phyloP scores from a whole-genome alignment of 2,329 filamentous ascomycete species.

The Zymoseptoria crescenta region DNA sequence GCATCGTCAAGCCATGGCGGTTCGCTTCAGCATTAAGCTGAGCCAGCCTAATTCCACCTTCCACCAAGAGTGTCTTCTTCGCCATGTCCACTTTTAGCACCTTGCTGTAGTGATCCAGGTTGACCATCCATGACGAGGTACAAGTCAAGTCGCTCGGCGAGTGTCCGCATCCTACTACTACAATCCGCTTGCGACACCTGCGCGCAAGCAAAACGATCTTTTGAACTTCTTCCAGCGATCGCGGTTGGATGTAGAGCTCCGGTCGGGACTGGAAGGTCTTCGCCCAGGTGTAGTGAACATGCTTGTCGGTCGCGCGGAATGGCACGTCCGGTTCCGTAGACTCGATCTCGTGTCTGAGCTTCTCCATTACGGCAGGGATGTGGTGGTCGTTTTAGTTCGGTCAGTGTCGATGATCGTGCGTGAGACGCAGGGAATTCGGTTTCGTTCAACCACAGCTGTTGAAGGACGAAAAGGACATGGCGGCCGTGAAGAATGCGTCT shows the following conservation, averaged over 20 bases:
- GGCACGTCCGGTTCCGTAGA: constrained; percentile 56
- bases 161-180: constrained; percentile 83
- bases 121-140: constrained; percentile 89
- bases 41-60: constrained; percentile 81
- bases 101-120: constrained; percentile 73
- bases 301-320: constrained; percentile 64
- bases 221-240: constrained; percentile 71
- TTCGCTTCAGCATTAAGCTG: constrained; percentile 68
- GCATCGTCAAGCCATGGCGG: constrained; percentile 70
- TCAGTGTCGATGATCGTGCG: neutral
- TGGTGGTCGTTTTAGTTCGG: neutral
- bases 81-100: constrained; percentile 63
- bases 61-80: constrained; percentile 62
- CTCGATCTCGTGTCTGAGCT: constrained; percentile 41
- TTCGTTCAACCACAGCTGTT: neutral
- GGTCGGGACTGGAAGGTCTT: constrained; percentile 83
- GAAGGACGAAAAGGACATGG: neutral
- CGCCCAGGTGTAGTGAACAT: constrained; percentile 90
- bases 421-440: neutral
- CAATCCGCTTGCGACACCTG: constrained; percentile 69
- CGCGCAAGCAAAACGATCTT: constrained; percentile 75
- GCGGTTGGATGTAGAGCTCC: constrained; percentile 83
- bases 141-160: constrained; percentile 88
- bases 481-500: neutral
- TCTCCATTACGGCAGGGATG: constrained; percentile 10